A percentile compares a stretch with the other conserved stretches of the same genome.
phyloP scores from a whole-genome alignment of 441 rosid species.

The Adansonia grandidieri region DNA sequence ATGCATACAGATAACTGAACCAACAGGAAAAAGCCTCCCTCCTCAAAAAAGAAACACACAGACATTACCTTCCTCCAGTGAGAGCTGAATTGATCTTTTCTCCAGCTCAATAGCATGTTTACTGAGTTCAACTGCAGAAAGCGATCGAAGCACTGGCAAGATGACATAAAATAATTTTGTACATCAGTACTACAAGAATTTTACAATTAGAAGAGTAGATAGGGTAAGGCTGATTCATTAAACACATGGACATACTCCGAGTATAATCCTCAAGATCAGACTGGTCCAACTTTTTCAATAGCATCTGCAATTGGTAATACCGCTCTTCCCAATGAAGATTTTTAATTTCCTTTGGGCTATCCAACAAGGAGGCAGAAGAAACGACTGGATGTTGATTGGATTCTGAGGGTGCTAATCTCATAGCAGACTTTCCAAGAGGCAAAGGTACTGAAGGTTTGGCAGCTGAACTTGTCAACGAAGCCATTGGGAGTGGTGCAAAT shows the following conservation, averaged over 20 bases:
- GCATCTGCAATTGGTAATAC: conserved; percentile 61
- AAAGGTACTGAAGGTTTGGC: conserved; percentile 48
- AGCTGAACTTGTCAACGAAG: conserved; percentile 45
- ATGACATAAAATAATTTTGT: conserved; percentile 19
- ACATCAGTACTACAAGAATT: conserved; percentile 24
- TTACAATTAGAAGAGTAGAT: conserved; percentile 7
- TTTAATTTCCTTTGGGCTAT: conserved; percentile 38
- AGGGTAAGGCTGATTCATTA: conserved; percentile 4
- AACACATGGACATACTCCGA: conserved; percentile 56
- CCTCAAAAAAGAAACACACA: not conserved
- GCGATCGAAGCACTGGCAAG: conserved; percentile 68
- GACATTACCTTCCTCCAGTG: conserved; percentile 86
- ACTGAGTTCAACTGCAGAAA: conserved; percentile 80
- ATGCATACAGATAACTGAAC: not conserved
- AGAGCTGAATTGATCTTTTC: conserved; percentile 88
- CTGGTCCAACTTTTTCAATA: conserved; percentile 59
- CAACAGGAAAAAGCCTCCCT: not conserved
- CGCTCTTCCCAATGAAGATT: conserved; percentile 80
- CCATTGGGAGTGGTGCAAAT: conserved; percentile 45
- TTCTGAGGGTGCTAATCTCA: conserved; percentile 42
- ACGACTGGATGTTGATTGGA: conserved; percentile 35
- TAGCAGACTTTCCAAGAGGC: conserved; percentile 43
- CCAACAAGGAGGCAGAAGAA: conserved; percentile 32
- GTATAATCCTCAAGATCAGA: conserved; percentile 66
- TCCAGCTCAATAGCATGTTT: conserved; percentile 89